Evolutionary conservation across 2,329 filamentous ascomycete genomes (phyloP), one percentile per base, ranked within the genome.

Genomic region (Colletotrichum orchidophilum): DNA sequence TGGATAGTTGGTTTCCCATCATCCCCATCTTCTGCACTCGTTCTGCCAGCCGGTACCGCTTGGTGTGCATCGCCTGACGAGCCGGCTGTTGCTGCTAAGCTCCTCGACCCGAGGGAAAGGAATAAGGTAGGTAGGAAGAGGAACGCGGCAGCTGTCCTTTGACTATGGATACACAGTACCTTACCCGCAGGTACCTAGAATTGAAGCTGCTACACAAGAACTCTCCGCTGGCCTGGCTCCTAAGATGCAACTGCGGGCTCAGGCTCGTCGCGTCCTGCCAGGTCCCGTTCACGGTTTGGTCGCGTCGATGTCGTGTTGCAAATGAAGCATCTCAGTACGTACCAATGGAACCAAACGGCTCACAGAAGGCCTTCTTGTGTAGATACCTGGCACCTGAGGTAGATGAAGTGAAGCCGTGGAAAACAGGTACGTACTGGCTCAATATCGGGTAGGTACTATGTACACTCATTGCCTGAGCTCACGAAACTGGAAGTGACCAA

Each of bases 1-100:
- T 67, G 67, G 63, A 42, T 35, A 70, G 54, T 66, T 35, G 66
- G 54, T 66, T 60, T 61, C 63, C 9, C 54, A 53, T 70, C 27
- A n/a, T 58, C 42, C 59, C 60, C 31, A 50, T 62, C 50, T 67
- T 71, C 33, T 24, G 31, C 33, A 29, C 57, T 49, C 53, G 61
- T 29, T 46, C 11, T 66, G 54, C 66, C 46, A 50, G 59, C 27
- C 29, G 27, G n/a, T 50, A 62, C 57, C 39, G 46, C 24, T 33
- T 70, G 46, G 21, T 39, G 8, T 4, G n/a, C 59, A n/a, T 29
- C 29, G 27, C 31, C 15, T 18, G 15, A 13, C 15, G 24, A 39
- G 15, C 18, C 15, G 18, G 35, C n/a, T 27, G 58, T 24, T 50
- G 27, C 27, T 42, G 27, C 24, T 18, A 57, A 31, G n/a, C n/a